A percentile compares a stretch with the other conserved stretches of the same genome.
Evolutionary conservation across 768 basidiomycete species (phyloP).

Genomic region (Symmetrospora coprosmae): DNA sequence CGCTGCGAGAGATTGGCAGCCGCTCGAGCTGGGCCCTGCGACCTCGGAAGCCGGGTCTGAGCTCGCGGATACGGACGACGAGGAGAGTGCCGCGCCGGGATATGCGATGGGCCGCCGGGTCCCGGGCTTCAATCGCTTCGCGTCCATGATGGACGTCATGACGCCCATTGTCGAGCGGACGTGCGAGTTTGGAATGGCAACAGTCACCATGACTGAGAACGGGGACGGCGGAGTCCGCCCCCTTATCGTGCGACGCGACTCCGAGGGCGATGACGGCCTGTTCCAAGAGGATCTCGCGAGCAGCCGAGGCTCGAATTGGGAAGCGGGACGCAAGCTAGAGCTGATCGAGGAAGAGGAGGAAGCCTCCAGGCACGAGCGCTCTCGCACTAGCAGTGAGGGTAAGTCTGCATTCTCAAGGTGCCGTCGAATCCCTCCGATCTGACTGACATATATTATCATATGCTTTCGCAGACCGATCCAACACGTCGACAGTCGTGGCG

Average conservation of each 20-base stretch:
- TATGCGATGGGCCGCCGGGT: constrained; percentile 26
- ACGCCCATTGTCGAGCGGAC: constrained; percentile 96
- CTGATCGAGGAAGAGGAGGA: constrained; percentile 17
- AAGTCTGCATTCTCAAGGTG: background rate
- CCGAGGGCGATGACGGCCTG: constrained; percentile 30
- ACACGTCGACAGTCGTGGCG: background rate
- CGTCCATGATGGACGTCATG: constrained; percentile 64
- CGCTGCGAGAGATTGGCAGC: too few relatives aligned
- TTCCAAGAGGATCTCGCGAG: background rate
- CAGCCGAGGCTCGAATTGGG: constrained; percentile 10
- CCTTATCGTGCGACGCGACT: constrained; percentile 37
- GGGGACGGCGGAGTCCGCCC: background rate
- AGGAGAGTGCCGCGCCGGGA: constrained; percentile 22
- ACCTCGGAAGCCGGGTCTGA: too few relatives aligned
- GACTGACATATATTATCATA: background rate
- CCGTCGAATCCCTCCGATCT: background rate
- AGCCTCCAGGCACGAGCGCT: constrained; percentile 14
- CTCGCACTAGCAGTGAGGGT: too few relatives aligned
- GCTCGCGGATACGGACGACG: too few relatives aligned
- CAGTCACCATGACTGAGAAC: background rate
- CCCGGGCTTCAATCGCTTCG: constrained; percentile 27
- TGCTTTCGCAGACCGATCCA: background rate
- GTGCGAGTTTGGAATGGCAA: constrained; percentile 52
- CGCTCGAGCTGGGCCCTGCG: too few relatives aligned
- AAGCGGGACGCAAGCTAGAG: background rate